Base-by-base conservation (phyloP, 768 basidiomycete genomes). In the Amanita molliuscula region DNA sequence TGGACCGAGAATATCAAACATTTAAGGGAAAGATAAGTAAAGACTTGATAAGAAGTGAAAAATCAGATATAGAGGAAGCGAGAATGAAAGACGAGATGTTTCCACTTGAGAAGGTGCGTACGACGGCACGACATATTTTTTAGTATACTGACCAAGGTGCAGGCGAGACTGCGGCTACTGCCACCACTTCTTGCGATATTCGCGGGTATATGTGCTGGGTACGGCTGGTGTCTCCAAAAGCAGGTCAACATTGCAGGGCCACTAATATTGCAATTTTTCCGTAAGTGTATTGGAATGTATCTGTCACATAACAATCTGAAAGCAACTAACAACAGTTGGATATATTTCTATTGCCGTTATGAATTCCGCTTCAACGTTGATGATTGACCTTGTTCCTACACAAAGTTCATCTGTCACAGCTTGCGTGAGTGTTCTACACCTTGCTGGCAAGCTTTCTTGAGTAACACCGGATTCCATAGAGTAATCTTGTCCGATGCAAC, bases 351-450 rank as follows among this genome's bases (percentile, higher is more conserved):
- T 76, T 1, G 58, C 69, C 4, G 53, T 79, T 18, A 73, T 84
- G 75, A 86, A 78, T 58, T 65, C 67, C 1, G 60, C 70, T 1
- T 78, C 81, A 54, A 84, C 83, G 0, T 64, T 87, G 21, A 71
- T 84, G 57, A 69, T 88, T 21, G 84, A 88, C 61, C 67, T 85
- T 29, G 64, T 76, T 5, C 84, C 84, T 3, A 55, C 61, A 0
- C 80, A 82, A 50, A 73, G 82, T 34, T 82, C 83, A 9, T 78
- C 83, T 5, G 72, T 84, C 6, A 84, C 81, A 1, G 84, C 83
- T 44, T 87, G 84, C 49, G 84, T 86, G 60, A 56, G 82, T 73
- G n/a, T 33, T 6, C 44, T 29, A 11, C n/a, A 40, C 18, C 46
- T 18, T 26, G 15, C 9, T 5, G 31, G 20, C 5, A 13, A 7